Evolutionary conservation across 1,284 basidiomycete genomes (phyloP).

Genomic region (Entoloma clypeatum): DNA sequence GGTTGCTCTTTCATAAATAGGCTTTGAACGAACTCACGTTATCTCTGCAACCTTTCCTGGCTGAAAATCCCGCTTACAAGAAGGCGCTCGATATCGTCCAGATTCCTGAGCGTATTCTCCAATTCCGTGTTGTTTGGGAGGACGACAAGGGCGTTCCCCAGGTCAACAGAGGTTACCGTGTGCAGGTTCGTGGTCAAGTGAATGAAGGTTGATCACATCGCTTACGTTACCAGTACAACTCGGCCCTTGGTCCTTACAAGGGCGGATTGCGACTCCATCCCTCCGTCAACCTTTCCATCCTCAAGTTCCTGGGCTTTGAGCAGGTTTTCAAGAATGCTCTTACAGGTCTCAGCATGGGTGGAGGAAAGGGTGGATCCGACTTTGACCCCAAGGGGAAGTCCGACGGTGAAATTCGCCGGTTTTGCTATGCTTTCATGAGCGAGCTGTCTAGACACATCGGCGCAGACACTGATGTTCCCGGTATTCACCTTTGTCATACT

Average conservation of each 20-base stretch:
- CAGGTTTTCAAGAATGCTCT: slow-evolving; percentile 82
- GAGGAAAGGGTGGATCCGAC: slow-evolving; percentile 69
- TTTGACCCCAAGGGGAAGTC: slow-evolving; percentile 84
- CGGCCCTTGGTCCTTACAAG: slow-evolving; percentile 81
- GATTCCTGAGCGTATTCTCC: slow-evolving; percentile 74
- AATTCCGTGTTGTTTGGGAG: slow-evolving; percentile 81
- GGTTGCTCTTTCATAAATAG: slow-evolving; percentile 26
- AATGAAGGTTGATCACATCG: slow-evolving; percentile 5
- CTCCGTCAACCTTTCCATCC: slow-evolving; percentile 79
- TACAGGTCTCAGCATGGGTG: slow-evolving; percentile 76
- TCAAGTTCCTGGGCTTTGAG: slow-evolving; percentile 86
- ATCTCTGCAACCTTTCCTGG: slow-evolving; percentile 67
- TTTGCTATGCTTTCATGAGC: slow-evolving; percentile 69
- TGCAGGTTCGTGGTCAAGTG: slow-evolving; percentile 47
- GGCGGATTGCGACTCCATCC: slow-evolving; percentile 81
- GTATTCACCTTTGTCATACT: slow-evolving; percentile 22
- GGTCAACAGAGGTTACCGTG: slow-evolving; percentile 76
- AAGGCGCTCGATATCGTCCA: slow-evolving; percentile 69
- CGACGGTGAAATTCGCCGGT: slow-evolving; percentile 72
- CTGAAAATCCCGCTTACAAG: slow-evolving; percentile 67
- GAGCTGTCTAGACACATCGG: slow-evolving; percentile 74
- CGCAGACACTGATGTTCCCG: slow-evolving; percentile 74
- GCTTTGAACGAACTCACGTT: slow-evolving; percentile 65
- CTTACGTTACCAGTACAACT: slow-evolving; percentile 59
- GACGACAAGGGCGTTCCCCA: slow-evolving; percentile 66